phyloP scores from a whole-genome alignment of 225 moss, liverwort and hornwort genomes.

The Pseudoscleropodium purum region DNA sequence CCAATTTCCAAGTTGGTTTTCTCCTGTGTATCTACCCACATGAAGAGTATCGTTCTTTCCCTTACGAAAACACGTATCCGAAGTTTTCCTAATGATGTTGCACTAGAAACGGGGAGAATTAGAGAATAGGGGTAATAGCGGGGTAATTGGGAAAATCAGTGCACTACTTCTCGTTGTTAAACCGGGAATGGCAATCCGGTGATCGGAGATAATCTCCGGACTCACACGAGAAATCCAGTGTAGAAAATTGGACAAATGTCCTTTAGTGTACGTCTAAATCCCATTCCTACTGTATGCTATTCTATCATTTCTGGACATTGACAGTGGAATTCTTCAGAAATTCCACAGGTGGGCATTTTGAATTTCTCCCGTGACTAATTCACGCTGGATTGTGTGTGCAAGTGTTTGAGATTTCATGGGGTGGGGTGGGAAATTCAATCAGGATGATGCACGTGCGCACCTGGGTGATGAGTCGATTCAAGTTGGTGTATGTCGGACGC shows the following conservation, averaged over 20 bases:
- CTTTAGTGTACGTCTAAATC: neutral
- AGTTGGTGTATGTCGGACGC: constrained; percentile 60
- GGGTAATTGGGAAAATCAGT: neutral
- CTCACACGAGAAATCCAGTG: neutral
- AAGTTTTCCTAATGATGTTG: neutral
- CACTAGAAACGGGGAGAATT: neutral
- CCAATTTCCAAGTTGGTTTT: neutral
- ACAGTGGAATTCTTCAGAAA: neutral
- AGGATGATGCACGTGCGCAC: neutral
- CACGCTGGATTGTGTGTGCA: neutral
- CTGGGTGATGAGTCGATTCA: constrained; percentile 28
- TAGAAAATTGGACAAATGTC: neutral
- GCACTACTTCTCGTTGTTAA: neutral
- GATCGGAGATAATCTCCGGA: neutral
- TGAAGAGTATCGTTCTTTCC: neutral
- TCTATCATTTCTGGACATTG: neutral
- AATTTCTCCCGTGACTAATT: neutral
- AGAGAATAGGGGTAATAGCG: neutral
- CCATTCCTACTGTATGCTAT: neutral
- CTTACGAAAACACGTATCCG: neutral
- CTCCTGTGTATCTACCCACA: neutral
- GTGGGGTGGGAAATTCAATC: neutral
- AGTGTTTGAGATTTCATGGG: neutral
- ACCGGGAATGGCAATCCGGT: neutral
- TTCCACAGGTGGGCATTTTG: neutral